These are phyloP conservation scores for Ilyonectria sp. DNA, from an alignment of 2,329 filamentous ascomycete genomes.

Conservation along the genomic window DNA sequence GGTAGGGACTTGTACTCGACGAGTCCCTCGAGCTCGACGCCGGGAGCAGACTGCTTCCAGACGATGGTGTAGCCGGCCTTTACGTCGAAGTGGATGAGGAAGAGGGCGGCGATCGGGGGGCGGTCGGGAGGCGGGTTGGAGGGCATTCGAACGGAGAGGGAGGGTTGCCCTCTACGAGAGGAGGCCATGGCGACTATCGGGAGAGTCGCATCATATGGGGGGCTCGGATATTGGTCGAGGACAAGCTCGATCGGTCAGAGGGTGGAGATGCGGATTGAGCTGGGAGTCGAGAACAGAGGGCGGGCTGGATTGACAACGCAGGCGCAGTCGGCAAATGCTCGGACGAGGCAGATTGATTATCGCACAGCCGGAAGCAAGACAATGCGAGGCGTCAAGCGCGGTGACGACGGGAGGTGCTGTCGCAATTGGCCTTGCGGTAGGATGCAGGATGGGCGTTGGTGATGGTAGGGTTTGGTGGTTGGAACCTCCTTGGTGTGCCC, in stretches of 20 bases:
- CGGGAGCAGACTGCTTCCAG: slow-evolving; percentile 84
- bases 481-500: slow-evolving; percentile 21
- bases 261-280: neutral
- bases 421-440: slow-evolving; percentile 25
- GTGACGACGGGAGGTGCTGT: slow-evolving; percentile 14
- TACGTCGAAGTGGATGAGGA: slow-evolving; percentile 92
- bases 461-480: slow-evolving; percentile 38
- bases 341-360: slow-evolving; percentile 21
- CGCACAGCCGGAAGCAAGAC: slow-evolving; percentile 9
- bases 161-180: slow-evolving; percentile 56
- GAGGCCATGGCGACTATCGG: slow-evolving; percentile 57
- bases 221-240: neutral
- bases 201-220: slow-evolving; percentile 48
- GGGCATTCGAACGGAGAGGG: slow-evolving; percentile 57
- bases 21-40: slow-evolving; percentile 83
- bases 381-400: slow-evolving; percentile 3
- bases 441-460: slow-evolving; percentile 32
- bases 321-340: neutral
- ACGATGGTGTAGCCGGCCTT: slow-evolving; percentile 92
- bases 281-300: slow-evolving; percentile 12
- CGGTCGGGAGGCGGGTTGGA: slow-evolving; percentile 49
- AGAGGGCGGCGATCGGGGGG: slow-evolving; percentile 78
- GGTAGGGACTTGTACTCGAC: slow-evolving; percentile 98
- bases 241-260: neutral
- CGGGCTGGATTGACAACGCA: neutral